phyloP scores from a whole-genome alignment of 1,284 basidiomycete species.

The Ganoderma multipileum region DNA sequence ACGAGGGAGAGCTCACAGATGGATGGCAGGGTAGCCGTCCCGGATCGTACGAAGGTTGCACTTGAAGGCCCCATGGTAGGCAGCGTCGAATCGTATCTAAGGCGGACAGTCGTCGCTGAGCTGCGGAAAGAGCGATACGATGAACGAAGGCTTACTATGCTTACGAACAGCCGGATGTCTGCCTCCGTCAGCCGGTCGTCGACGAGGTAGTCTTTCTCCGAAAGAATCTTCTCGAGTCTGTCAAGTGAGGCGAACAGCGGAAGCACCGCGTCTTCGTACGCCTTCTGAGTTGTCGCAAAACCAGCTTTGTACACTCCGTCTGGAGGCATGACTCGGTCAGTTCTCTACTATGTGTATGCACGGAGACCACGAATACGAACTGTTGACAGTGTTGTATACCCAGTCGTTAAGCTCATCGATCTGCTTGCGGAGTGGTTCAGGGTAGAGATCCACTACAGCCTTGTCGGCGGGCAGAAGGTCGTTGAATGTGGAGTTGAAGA shows the following conservation, averaged over 20 bases:
- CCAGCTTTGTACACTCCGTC: constrained; percentile 91
- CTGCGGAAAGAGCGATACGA: background rate
- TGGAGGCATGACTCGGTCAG: constrained; percentile 35
- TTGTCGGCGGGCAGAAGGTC: constrained; percentile 71
- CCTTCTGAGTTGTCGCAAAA: constrained; percentile 84
- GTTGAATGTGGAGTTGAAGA: constrained; percentile 89
- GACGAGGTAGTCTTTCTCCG: constrained; percentile 83
- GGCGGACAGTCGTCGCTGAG: background rate
- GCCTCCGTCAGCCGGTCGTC: constrained; percentile 89
- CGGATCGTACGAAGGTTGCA: constrained; percentile 87
- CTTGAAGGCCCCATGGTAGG: constrained; percentile 94
- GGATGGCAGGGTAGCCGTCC: constrained; percentile 81
- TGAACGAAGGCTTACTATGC: constrained; percentile 66
- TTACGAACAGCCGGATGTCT: constrained; percentile 91
- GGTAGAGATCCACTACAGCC: constrained; percentile 47
- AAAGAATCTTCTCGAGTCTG: constrained; percentile 79
- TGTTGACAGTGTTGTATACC: constrained; percentile 87
- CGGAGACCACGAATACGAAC: constrained; percentile 46
- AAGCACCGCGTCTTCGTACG: constrained; percentile 81
- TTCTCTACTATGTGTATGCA: background rate
- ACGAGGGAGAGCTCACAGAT: constrained; percentile 54
- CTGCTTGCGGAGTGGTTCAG: constrained; percentile 46
- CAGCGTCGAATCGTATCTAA: constrained; percentile 77
- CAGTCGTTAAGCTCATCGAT: constrained; percentile 91
- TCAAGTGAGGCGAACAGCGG: constrained; percentile 83